These are phyloP conservation scores for Acanthochlamys bracteata DNA, from an alignment of 106 monocot species.

Conservation along the genomic window DNA sequence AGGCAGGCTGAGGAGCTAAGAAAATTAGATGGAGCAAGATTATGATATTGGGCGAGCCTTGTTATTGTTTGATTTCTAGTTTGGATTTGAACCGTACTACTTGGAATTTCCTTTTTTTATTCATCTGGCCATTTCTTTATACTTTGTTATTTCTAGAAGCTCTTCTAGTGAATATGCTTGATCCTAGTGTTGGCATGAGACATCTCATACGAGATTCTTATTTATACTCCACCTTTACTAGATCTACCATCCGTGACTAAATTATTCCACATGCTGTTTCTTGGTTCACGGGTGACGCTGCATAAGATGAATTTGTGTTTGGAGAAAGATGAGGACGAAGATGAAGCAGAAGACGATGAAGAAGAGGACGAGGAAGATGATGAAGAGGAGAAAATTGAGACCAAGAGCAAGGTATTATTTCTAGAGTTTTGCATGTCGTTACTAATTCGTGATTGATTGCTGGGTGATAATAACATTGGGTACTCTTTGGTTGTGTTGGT, in stretches of 20 bases:
- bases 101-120: not conserved
- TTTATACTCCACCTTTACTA: not conserved
- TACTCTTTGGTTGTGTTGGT: not conserved
- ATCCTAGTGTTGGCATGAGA: no score
- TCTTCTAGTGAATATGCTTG: no score
- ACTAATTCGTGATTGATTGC: not conserved
- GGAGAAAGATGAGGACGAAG: not conserved
- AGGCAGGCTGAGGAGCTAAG: slow-evolving; percentile 28
- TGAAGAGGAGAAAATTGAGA: slow-evolving; percentile 6
- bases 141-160: not conserved
- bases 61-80: not conserved
- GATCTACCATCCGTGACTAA: slow-evolving; percentile 16
- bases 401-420: slow-evolving; percentile 13
- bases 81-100: not conserved
- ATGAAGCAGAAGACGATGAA: slow-evolving; percentile 11
- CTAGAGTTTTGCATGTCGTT: not conserved
- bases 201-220: no score
- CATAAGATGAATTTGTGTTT: slow-evolving; percentile 3
- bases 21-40: slow-evolving; percentile 43
- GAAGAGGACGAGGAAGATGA: slow-evolving; percentile 12
- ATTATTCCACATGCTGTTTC: slow-evolving; percentile 20
- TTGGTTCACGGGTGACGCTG: slow-evolving; percentile 18
- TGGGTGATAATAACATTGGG: not conserved
- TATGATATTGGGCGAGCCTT: slow-evolving; percentile 38
- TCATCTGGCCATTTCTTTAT: not conserved